Evolutionary conservation across 129 eudicot species (phyloP).

Genomic region (Ambrosia trifida): DNA sequence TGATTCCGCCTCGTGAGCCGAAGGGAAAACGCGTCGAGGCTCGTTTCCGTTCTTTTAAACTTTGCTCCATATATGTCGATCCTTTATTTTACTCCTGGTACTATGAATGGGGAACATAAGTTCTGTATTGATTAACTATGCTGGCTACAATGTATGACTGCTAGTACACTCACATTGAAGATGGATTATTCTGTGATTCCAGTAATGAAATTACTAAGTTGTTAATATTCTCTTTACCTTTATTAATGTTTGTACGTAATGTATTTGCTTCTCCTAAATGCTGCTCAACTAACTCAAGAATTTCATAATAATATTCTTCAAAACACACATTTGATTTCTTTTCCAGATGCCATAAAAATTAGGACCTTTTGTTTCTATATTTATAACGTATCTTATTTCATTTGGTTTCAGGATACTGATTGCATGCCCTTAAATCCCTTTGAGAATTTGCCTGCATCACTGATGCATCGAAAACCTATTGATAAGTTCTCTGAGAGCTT

Average conservation of each 20-base stretch:
- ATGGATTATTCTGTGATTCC: not conserved
- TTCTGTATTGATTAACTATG: not conserved
- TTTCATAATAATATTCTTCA: not conserved
- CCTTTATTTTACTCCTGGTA: not conserved
- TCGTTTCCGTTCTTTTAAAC: no score
- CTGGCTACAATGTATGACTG: not conserved
- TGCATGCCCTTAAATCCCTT: conserved; percentile 89
- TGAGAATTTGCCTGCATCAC: conserved; percentile 79
- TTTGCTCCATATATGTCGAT: not conserved
- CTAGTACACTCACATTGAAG: not conserved
- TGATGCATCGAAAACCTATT: conserved; percentile 46
- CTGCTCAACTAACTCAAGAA: not conserved
- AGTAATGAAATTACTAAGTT: not conserved
- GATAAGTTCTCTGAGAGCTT: conserved; percentile 61
- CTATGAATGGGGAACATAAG: not conserved
- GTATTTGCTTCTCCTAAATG: conserved; percentile 2
- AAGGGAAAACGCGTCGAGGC: no score
- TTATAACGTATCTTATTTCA: not conserved
- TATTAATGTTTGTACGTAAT: not conserved
- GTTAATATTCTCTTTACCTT: not conserved
- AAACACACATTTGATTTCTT: no score
- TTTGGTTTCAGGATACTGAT: conserved; percentile 71
- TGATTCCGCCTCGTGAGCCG: no score
- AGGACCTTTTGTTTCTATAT: not conserved
- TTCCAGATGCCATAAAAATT: no score